Conservation (phyloP, 1,139 yeast genomes). For the Sugiyamaella sp. region DNA sequence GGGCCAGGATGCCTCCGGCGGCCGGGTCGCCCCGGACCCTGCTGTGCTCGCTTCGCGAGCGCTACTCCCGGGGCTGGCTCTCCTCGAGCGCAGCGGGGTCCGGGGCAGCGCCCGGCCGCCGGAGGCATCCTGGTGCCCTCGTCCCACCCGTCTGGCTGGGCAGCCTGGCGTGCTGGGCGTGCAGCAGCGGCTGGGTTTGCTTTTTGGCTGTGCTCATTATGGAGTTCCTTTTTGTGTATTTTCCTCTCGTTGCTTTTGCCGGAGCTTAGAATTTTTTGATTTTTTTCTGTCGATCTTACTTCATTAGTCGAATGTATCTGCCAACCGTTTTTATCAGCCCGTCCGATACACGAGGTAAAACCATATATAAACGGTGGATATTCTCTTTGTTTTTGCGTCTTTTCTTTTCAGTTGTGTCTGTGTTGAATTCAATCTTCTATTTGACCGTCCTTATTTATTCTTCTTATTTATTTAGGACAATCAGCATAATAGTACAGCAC, state of each 20-base stretch:
- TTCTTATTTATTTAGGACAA: not conserved
- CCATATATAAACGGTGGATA: conserved; percentile 1
- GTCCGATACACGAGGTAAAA: not conserved
- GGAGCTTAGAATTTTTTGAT: not conserved
- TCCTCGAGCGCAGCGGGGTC: too few species aligned
- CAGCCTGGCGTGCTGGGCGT: too few species aligned
- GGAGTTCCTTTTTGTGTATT: not conserved
- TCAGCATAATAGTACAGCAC: not conserved
- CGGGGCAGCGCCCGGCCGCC: too few species aligned
- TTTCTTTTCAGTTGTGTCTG: not conserved
- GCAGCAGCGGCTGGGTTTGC: not conserved
- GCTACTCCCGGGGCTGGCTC: too few species aligned
- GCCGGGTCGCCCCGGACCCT: too few species aligned
- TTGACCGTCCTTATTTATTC: not conserved
- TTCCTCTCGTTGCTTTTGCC: conserved; percentile 2
- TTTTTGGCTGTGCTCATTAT: not conserved
- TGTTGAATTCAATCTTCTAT: conserved; percentile 1
- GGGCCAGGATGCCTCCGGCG: too few species aligned
- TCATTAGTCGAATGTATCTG: not conserved
- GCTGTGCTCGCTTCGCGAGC: too few species aligned
- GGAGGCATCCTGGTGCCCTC: too few species aligned
- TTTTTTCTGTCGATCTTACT: not conserved
- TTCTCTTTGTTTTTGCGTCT: not conserved
- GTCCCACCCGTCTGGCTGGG: too few species aligned
- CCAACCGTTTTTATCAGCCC: conserved; percentile 1